Evolutionary conservation across 2,329 filamentous ascomycete genomes (phyloP).

Genomic region (Colletotrichum sp.): DNA sequence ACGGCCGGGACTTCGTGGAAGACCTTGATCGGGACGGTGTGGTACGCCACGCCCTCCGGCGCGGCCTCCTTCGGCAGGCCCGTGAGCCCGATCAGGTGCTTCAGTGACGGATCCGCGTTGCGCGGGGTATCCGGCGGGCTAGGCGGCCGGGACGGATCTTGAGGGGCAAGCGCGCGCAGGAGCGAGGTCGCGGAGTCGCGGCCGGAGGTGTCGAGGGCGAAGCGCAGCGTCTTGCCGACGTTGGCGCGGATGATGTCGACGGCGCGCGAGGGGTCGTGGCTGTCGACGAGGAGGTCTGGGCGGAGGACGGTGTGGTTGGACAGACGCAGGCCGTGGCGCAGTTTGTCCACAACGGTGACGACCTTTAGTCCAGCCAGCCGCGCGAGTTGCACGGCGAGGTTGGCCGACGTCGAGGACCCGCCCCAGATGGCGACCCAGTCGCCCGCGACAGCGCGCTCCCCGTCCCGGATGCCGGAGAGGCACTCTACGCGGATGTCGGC

Average conservation of each 20-base stretch:
- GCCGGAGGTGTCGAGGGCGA: constrained; percentile 73
- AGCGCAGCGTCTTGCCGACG: constrained; percentile 63
- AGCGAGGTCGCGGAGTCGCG: constrained; percentile 66
- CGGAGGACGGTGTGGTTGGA: constrained; percentile 46
- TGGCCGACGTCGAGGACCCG: constrained; percentile 75
- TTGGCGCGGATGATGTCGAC: constrained; percentile 67
- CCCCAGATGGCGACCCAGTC: constrained; percentile 81
- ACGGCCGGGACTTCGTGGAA: constrained; percentile 73
- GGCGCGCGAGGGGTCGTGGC: constrained; percentile 68
- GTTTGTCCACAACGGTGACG: constrained; percentile 69
- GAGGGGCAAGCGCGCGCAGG: constrained; percentile 52
- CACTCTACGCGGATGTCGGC: constrained; percentile 68
- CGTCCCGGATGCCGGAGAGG: constrained; percentile 54
- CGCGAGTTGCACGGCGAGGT: constrained; percentile 71
- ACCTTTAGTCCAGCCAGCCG: constrained; percentile 69
- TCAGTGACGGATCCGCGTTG: constrained; percentile 27
- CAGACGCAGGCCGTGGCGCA: constrained; percentile 67
- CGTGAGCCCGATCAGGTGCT: constrained; percentile 71
- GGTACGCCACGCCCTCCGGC: constrained; percentile 54
- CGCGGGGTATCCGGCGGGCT: constrained; percentile 45
- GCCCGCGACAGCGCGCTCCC: constrained; percentile 60
- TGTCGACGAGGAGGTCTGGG: constrained; percentile 72
- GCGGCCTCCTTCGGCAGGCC: constrained; percentile 66
- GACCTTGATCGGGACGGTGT: constrained; percentile 76
- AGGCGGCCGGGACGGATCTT: constrained; percentile 28